Base-by-base conservation (phyloP, 2,329 filamentous ascomycete species). In the Xylaria sp. region DNA sequence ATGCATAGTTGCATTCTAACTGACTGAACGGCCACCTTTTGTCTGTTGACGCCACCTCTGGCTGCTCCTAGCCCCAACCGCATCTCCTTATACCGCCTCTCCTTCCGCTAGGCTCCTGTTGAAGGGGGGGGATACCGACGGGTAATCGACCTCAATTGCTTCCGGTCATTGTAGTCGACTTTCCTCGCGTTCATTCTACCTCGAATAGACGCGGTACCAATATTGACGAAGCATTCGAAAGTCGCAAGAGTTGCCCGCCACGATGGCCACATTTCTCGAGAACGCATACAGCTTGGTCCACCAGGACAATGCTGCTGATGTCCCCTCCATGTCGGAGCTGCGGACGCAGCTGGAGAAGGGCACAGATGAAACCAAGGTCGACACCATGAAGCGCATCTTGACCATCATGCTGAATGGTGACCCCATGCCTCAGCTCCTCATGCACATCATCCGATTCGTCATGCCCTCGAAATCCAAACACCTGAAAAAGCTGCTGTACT, bases 391-490 rank as follows among this genome's bases (percentile, higher is more conserved):
- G 90, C 92, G 90, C 84, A 94, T 99, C 81, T 85, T 98, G 80
- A 97, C 93, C 72, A 90, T 98, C 80, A 98, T 99, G 96, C 89
- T 99, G 78, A 98, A 98, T 81, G 96, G 96, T 75, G 95, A 99
- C 80, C 91, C 96, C 50, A 96, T 99, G 91, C 92, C 94, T 32
- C 91, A 94, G 75, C 87, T 99, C 23, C 90, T 99, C 76, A 99
- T 99, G 96, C 96, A 98, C 85, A 99, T 99, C 79, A 99, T 99
- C 82, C 94, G 96, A 81, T 99, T 99, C 81, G 94, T 99, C 77
- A 99, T 99, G 96, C 96, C 96, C 15, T 97, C 94, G 72, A 98
- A 97, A 85, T 94, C 92, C 82, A 99, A 99, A 85, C 86, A 92
- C 51, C 86, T 99, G 77, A 99, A 99, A 89, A 99, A 99, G 86